These are phyloP conservation scores for Sporisorium iseilematis-ciliati DNA, from an alignment of 1,284 basidiomycete genomes.

Conservation along the genomic window DNA sequence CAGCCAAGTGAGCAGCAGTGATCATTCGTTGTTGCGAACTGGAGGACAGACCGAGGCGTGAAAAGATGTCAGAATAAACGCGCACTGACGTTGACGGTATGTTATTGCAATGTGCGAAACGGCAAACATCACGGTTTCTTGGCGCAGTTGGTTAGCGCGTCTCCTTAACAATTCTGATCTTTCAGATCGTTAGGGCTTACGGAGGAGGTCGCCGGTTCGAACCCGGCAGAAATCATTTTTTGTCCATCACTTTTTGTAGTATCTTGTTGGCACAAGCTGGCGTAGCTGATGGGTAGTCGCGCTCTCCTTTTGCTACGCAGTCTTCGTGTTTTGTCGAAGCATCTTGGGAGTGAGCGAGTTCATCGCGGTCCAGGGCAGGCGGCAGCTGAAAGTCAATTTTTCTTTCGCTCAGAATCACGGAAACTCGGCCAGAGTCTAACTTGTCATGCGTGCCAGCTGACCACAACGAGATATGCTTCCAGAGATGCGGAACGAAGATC, in stretches of 20 bases:
- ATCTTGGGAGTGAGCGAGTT: too few species aligned
- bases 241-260: slow-evolving; percentile 5
- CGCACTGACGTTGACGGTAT: background rate
- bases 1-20: background rate
- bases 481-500: background rate
- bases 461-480: background rate
- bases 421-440: too few species aligned
- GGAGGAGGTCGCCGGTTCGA: slow-evolving; percentile 61
- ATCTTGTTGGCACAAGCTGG: background rate
- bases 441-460: too few species aligned
- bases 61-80: background rate
- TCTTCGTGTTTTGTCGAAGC: background rate
- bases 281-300: background rate
- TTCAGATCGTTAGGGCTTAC: slow-evolving; percentile 51
- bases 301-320: background rate
- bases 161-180: slow-evolving; percentile 54
- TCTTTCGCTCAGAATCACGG: background rate
- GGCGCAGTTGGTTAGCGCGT: slow-evolving; percentile 61
- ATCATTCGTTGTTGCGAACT: background rate
- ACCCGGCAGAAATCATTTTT: slow-evolving; percentile 55
- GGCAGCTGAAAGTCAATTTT: background rate
- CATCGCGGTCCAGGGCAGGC: background rate
- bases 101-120: background rate
- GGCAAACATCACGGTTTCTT: slow-evolving; percentile 25
- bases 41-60: background rate